A percentile compares a stretch with the other conserved stretches of the same genome.
Evolutionary conservation across 169 alveolate species (phyloP).

Genomic region (Cytauxzoon felis): DNA sequence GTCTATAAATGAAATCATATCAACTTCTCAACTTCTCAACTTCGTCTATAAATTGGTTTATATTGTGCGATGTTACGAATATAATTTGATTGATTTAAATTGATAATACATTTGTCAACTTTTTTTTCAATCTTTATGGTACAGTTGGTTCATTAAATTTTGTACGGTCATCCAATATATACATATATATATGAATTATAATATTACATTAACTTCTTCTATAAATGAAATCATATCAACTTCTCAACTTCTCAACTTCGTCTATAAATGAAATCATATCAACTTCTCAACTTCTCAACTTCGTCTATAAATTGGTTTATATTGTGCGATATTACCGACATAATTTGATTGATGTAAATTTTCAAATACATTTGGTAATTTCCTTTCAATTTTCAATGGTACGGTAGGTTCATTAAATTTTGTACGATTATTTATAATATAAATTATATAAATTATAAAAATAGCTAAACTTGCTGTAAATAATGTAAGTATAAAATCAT

Average conservation of each 20-base stretch:
- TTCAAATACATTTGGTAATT: conserved; percentile 52
- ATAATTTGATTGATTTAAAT: conserved; percentile 36
- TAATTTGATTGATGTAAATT: conserved; percentile 43
- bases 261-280: no score
- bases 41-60: conserved; percentile 22
- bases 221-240: no score
- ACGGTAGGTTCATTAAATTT: conserved; percentile 55
- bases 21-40: no score
- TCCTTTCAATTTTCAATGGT: conserved; percentile 55
- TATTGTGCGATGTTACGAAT: conserved; percentile 5
- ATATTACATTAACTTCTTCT: no score
- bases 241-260: no score
- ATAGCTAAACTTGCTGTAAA: conserved; percentile 11
- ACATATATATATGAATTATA: no score
- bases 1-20: no score
- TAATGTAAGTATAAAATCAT: conserved; percentile 12
- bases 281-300: no score
- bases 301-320: conserved; percentile 22
- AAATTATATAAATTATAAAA: conserved; percentile 24
- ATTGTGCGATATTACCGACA: conserved; percentile 4
- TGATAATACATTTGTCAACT: conserved; percentile 42
- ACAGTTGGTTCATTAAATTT: no score
- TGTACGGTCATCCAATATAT: no score
- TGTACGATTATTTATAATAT: conserved; percentile 22
- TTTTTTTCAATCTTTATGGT: no score